phyloP scores from a whole-genome alignment of 345 rosid genomes.

The Physaria fendleri region DNA sequence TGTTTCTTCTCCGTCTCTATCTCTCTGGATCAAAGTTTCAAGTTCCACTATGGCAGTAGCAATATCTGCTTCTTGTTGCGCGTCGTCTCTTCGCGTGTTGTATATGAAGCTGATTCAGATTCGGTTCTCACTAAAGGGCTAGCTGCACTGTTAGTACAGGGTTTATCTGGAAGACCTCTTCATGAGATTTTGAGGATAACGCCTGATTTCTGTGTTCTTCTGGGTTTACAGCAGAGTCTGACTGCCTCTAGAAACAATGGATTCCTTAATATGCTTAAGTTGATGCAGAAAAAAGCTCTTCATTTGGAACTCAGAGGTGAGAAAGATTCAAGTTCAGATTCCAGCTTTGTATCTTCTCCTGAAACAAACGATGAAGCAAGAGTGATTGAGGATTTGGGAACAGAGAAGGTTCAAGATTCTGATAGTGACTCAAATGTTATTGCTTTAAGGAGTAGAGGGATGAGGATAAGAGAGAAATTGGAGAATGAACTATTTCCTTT shows the following conservation, averaged over 20 bases:
- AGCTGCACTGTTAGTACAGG: constrained; percentile 85
- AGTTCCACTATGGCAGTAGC: no score
- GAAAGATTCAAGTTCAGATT: constrained; percentile 24
- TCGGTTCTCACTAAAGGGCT: constrained; percentile 77
- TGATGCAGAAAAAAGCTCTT: constrained; percentile 89
- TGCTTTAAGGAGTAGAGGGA: constrained; percentile 70
- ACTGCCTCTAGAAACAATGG: constrained; percentile 88
- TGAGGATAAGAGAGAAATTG: constrained; percentile 63
- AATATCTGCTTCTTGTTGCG: no score
- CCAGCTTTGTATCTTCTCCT: constrained; percentile 4
- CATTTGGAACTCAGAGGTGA: constrained; percentile 38
- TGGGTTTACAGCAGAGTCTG: constrained; percentile 83
- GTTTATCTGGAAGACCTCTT: constrained; percentile 71
- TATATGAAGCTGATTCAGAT: constrained; percentile 95
- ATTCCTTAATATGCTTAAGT: constrained; percentile 80
- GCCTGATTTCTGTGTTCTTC: constrained; percentile 68
- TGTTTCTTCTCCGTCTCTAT: background rate
- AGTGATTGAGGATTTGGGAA: background rate
- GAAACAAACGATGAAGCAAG: background rate
- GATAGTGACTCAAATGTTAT: background rate
- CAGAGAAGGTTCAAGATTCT: constrained; percentile 4
- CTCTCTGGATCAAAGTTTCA: constrained; percentile 27
- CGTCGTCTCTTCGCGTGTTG: no score
- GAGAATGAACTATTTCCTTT: constrained; percentile 59
- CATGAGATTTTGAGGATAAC: constrained; percentile 63